Percentiles rank a stretch among this genome's conserved stretches.
These are phyloP conservation scores for Solanum pimpinellifolium DNA, from an alignment of 257 asterid species.

Conservation along the genomic window DNA sequence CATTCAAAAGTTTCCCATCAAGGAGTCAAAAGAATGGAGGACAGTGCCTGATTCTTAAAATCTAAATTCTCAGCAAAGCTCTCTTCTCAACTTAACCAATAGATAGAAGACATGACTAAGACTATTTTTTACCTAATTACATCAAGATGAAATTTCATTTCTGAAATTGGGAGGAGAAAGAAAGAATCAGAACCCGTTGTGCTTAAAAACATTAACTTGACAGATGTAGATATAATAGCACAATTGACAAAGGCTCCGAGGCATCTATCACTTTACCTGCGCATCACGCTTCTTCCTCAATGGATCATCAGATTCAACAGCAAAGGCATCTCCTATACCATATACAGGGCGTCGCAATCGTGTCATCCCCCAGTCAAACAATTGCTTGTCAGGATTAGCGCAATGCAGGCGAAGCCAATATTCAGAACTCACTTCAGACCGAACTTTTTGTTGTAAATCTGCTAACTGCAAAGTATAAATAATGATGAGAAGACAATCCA, in stretches of 20 bases:
- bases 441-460: conserved; percentile 71
- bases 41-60: neutral
- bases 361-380: conserved; percentile 99
- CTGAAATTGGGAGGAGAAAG: neutral
- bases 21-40: neutral
- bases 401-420: conserved; percentile 93
- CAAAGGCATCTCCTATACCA: conserved; percentile 95
- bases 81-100: neutral
- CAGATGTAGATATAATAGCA: neutral
- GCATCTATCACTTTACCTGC: conserved; percentile 38
- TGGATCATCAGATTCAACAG: conserved; percentile 80
- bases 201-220: neutral
- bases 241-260: neutral
- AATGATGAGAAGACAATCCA: neutral
- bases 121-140: neutral
- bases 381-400: conserved; percentile 74
- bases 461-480: conserved; percentile 47
- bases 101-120: neutral
- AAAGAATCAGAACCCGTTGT: neutral
- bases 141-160: neutral
- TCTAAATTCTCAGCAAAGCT: neutral
- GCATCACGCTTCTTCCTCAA: conserved; percentile 90
- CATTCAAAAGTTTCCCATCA: neutral
- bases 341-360: conserved; percentile 68
- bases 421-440: conserved; percentile 85